Conservation (phyloP, 176 grass and related monocot genomes). For the Zizania latifolia region DNA sequence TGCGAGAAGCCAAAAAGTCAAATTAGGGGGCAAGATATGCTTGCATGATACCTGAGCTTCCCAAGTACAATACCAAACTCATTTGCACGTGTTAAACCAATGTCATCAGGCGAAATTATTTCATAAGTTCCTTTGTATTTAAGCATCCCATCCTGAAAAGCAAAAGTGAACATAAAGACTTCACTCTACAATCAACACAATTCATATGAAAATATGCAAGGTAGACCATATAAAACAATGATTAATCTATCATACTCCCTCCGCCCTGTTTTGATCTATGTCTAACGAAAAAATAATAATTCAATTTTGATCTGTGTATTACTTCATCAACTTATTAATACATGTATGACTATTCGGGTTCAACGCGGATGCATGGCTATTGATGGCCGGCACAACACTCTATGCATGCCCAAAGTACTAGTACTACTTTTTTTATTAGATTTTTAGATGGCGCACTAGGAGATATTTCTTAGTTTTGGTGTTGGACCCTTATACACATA, state of each 20-base stretch:
- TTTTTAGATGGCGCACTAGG: too few relatives aligned
- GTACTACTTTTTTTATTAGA: too few relatives aligned
- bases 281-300: too few relatives aligned
- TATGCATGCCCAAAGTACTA: too few relatives aligned
- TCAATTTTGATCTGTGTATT: too few relatives aligned
- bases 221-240: background rate
- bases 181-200: background rate
- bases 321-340: too few relatives aligned
- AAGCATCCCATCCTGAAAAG: conserved; percentile 91
- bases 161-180: conserved; percentile 1
- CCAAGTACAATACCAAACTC: conserved; percentile 96
- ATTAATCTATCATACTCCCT: background rate
- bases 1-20: background rate
- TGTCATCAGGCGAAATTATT: conserved; percentile 95
- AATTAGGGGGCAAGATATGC: background rate
- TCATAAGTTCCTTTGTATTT: conserved; percentile 97
- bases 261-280: too few relatives aligned
- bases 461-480: too few relatives aligned
- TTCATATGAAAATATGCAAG: background rate
- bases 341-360: too few relatives aligned
- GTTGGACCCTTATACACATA: too few relatives aligned
- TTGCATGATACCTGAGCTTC: conserved; percentile 74
- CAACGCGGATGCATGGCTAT: too few relatives aligned
- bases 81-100: conserved; percentile 88
- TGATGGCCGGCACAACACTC: too few relatives aligned